A percentile compares a stretch with the other conserved stretches of the same genome.
These are phyloP conservation scores for Botrytis fragariae DNA, from an alignment of 2,329 filamentous ascomycete species.

Conservation along the genomic window DNA sequence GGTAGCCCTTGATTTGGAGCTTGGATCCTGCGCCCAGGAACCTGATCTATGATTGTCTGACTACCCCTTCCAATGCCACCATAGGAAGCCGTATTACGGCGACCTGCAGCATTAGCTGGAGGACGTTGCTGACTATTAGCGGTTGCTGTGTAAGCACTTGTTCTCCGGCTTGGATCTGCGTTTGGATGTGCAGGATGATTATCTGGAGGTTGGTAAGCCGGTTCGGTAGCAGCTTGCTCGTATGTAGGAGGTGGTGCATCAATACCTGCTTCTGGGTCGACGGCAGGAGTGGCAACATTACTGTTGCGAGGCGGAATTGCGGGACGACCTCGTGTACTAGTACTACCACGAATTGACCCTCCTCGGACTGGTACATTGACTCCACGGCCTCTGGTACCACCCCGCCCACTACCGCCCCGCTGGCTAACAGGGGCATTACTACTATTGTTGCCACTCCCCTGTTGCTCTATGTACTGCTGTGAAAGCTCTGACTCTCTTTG, in stretches of 20 bases:
- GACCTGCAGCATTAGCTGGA: neutral
- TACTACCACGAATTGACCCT: slow-evolving; percentile 16
- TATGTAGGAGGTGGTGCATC: slow-evolving; percentile 63
- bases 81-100: neutral
- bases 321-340: slow-evolving; percentile 16
- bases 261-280: slow-evolving; percentile 42
- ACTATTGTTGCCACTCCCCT: slow-evolving; percentile 45
- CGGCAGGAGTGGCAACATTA: slow-evolving; percentile 19
- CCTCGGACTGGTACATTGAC: slow-evolving; percentile 1
- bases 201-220: slow-evolving; percentile 53
- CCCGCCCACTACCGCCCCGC: slow-evolving; percentile 31
- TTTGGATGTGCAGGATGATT: slow-evolving; percentile 44
- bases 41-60: slow-evolving; percentile 25
- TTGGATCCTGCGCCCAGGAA: slow-evolving; percentile 33
- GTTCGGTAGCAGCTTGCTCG: slow-evolving; percentile 58
- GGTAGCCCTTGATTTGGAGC: slow-evolving; percentile 17
- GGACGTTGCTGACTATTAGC: slow-evolving; percentile 10
- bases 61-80: slow-evolving; percentile 21
- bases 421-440: slow-evolving; percentile 34
- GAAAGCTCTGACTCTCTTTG: slow-evolving; percentile 66
- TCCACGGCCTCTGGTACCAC: neutral
- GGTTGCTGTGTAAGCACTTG: slow-evolving; percentile 28
- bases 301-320: slow-evolving; percentile 22
- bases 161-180: slow-evolving; percentile 25
- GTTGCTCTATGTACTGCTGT: slow-evolving; percentile 67